Evolutionary conservation across 768 basidiomycete species (phyloP).

Genomic region (Trametes sanguinea): DNA sequence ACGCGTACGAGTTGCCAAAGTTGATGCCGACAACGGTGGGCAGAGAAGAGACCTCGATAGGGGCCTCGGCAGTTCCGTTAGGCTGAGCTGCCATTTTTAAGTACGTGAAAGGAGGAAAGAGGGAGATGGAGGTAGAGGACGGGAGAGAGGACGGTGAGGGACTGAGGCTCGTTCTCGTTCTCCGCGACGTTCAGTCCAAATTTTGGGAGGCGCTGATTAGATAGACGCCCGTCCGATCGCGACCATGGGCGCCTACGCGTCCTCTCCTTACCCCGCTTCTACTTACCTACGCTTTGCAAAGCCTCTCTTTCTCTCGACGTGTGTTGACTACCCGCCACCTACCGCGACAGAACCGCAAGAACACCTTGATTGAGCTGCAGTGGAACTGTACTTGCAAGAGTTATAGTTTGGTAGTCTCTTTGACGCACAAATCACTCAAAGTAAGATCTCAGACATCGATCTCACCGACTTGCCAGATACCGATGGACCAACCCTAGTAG

Average conservation of each 20-base stretch:
- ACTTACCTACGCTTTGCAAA: background rate
- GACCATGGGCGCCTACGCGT: slow-evolving; percentile 7
- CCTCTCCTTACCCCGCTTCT: background rate
- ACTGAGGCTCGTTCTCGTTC: background rate
- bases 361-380: background rate
- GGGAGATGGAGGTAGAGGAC: background rate
- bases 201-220: slow-evolving; percentile 10
- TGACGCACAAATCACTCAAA: background rate
- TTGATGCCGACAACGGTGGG: slow-evolving; percentile 90
- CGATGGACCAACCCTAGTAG: background rate
- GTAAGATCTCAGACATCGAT: slow-evolving; percentile 12
- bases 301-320: too few relatives aligned
- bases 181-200: background rate
- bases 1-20: slow-evolving; percentile 93
- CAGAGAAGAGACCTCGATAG: slow-evolving; percentile 33
- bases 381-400: too few relatives aligned
- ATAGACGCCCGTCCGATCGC: slow-evolving; percentile 14
- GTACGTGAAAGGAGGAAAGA: background rate
- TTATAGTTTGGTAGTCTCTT: too few relatives aligned
- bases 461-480: background rate
- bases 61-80: slow-evolving; percentile 54
- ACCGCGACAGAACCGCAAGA: background rate
- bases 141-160: background rate
- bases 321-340: background rate
- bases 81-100: slow-evolving; percentile 43